These are phyloP conservation scores for Vanrija humicola DNA, from an alignment of 1,284 basidiomycete genomes.

Conservation along the genomic window DNA sequence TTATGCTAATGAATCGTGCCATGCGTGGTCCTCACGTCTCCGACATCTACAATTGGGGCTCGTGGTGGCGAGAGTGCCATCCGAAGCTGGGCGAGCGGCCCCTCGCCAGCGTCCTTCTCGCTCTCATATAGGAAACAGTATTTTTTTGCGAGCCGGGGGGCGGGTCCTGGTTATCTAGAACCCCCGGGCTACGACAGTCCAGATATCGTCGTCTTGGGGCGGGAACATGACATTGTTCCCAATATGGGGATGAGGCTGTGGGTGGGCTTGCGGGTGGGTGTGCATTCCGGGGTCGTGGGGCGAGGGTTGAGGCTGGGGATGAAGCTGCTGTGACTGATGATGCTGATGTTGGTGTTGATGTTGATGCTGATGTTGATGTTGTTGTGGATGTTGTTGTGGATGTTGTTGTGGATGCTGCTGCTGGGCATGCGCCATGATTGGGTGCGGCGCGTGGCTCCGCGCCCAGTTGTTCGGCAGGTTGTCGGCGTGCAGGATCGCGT, in stretches of 20 bases:
- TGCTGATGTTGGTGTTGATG: not conserved
- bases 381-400: not conserved
- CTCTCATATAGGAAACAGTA: slow-evolving; percentile 18
- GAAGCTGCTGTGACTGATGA: no score
- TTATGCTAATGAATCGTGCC: no score
- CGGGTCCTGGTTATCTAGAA: not conserved
- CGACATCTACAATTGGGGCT: no score
- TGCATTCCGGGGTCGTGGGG: not conserved
- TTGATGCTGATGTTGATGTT: not conserved
- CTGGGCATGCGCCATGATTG: no score
- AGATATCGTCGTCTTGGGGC: slow-evolving; percentile 28
- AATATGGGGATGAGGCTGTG: not conserved
- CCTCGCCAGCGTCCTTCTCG: no score
- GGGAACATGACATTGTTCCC: slow-evolving; percentile 23
- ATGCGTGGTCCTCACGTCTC: no score
- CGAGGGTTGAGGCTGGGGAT: not conserved
- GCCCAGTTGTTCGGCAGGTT: not conserved
- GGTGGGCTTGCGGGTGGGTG: not conserved
- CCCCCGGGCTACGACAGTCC: slow-evolving; percentile 7
- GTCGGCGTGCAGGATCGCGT: not conserved
- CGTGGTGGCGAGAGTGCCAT: no score
- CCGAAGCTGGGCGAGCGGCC: no score
- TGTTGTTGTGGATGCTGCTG: not conserved
- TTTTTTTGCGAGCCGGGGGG: slow-evolving; percentile 11
- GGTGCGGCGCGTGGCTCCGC: not conserved